These are phyloP conservation scores for Gentiana macrophylla DNA, from an alignment of 257 asterid species.

Conservation along the genomic window DNA sequence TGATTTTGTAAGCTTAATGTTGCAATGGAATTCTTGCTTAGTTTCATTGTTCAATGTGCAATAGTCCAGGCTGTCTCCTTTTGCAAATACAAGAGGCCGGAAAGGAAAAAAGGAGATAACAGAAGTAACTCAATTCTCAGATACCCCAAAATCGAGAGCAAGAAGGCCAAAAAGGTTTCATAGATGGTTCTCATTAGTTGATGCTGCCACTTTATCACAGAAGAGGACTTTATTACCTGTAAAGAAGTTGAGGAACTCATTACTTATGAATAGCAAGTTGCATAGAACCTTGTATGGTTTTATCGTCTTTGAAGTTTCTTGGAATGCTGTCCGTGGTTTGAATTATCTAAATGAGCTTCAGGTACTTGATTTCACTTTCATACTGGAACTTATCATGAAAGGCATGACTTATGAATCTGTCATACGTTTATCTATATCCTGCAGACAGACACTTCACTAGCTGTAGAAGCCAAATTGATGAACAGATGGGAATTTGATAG, in stretches of 20 bases:
- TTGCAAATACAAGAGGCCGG: slow-evolving; percentile 67
- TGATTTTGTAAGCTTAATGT: neutral
- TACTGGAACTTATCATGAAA: neutral
- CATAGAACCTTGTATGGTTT: slow-evolving; percentile 87
- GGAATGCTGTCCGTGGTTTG: slow-evolving; percentile 85
- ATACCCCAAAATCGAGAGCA: slow-evolving; percentile 28
- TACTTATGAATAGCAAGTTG: slow-evolving; percentile 69
- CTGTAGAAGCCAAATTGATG: slow-evolving; percentile 79
- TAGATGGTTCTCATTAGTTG: slow-evolving; percentile 64
- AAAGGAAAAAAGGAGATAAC: slow-evolving; percentile 35
- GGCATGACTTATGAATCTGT: slow-evolving; percentile 1
- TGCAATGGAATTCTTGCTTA: neutral
- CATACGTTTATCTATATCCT: slow-evolving; percentile 1
- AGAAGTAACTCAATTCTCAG: slow-evolving; percentile 25
- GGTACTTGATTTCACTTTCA: slow-evolving; percentile 31
- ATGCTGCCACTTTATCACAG: slow-evolving; percentile 61
- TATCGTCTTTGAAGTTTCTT: slow-evolving; percentile 82
- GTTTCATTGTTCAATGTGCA: slow-evolving; percentile 11
- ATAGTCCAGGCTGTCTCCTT: slow-evolving; percentile 95
- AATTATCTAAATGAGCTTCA: slow-evolving; percentile 92
- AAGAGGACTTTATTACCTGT: slow-evolving; percentile 89
- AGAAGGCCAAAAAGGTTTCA: slow-evolving; percentile 31
- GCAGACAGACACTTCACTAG: slow-evolving; percentile 93
- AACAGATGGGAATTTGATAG: slow-evolving; percentile 98
- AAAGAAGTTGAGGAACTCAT: slow-evolving; percentile 62